Percentiles rank a stretch among this genome's conserved stretches.
Evolutionary conservation across 1,139 yeast species (phyloP).

Genomic region (Protomyces arabidopsidicola): DNA sequence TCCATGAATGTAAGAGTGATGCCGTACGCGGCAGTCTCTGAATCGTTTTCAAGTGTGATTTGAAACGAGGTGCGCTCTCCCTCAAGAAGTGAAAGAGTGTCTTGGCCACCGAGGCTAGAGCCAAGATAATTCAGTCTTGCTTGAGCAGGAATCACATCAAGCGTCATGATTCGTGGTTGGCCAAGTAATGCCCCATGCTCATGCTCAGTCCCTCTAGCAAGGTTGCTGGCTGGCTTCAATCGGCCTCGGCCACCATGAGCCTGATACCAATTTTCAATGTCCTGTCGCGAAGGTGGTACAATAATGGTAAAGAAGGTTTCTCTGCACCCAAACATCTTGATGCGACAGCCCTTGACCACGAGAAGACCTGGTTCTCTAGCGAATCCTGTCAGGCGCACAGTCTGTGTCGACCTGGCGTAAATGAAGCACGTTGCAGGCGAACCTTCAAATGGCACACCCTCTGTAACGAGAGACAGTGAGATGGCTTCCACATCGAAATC

Average conservation of each 20-base stretch:
- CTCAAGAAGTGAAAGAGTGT: slow-evolving; percentile 70
- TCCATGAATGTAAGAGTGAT: slow-evolving; percentile 64
- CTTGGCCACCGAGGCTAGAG: slow-evolving; percentile 41
- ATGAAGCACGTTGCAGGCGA: slow-evolving; percentile 34
- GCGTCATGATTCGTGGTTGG: background rate
- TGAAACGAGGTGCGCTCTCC: slow-evolving; percentile 60
- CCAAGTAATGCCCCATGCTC: background rate
- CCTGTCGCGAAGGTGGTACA: slow-evolving; percentile 32
- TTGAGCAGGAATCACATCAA: slow-evolving; percentile 27
- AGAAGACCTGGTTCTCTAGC: slow-evolving; percentile 47
- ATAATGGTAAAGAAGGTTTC: slow-evolving; percentile 40
- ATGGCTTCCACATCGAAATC: slow-evolving; percentile 64
- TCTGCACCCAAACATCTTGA: slow-evolving; percentile 49
- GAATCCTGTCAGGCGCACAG: slow-evolving; percentile 44
- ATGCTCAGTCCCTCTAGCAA: background rate
- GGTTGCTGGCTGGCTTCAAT: slow-evolving; percentile 12
- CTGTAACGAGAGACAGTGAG: slow-evolving; percentile 42
- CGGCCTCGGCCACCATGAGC: slow-evolving; percentile 28
- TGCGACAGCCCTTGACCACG: slow-evolving; percentile 45
- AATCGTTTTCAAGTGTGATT: slow-evolving; percentile 54
- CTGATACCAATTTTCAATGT: slow-evolving; percentile 36
- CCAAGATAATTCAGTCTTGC: slow-evolving; percentile 18
- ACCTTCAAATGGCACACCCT: slow-evolving; percentile 31
- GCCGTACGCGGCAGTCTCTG: slow-evolving; percentile 53
- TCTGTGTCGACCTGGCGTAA: slow-evolving; percentile 36